Conservation (phyloP, 2,329 filamentous ascomycete genomes). For the Hymenoscyphus occultus region DNA sequence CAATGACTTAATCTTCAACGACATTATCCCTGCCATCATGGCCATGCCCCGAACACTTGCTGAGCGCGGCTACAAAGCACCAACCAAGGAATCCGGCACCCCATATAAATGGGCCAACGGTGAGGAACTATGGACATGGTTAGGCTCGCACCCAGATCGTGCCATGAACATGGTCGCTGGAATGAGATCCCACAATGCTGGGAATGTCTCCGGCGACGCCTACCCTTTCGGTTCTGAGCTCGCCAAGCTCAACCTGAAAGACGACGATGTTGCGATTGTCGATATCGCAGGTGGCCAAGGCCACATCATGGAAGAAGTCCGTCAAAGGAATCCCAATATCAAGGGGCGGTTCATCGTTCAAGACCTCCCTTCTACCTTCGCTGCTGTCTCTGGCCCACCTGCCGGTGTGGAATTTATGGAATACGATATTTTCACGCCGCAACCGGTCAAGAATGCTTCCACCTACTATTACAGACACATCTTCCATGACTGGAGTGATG, state of each 20-base stretch:
- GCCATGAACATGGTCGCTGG: constrained; percentile 28
- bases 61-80: constrained; percentile 26
- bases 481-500: constrained; percentile 28
- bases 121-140: constrained; percentile 28
- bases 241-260: constrained; percentile 44
- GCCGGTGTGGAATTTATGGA: constrained; percentile 34
- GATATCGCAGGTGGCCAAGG: constrained; percentile 29
- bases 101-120: constrained; percentile 27
- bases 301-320: constrained; percentile 25
- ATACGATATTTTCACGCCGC: constrained; percentile 33
- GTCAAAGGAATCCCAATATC: constrained; percentile 21
- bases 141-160: constrained; percentile 26
- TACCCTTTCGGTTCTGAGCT: constrained; percentile 62
- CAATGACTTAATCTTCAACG: constrained; percentile 26
- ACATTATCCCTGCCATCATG: constrained; percentile 26
- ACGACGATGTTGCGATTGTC: constrained; percentile 25
- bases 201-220: constrained; percentile 16
- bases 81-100: constrained; percentile 26
- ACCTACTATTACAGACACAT: constrained; percentile 28
- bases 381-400: constrained; percentile 17
- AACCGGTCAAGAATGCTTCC: constrained; percentile 23
- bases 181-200: constrained; percentile 24
- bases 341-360: constrained; percentile 28
- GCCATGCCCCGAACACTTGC: constrained; percentile 27
- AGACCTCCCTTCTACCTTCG: constrained; percentile 26